These are phyloP conservation scores for Amanita exitialis DNA, from an alignment of 768 basidiomycete species.

Conservation along the genomic window DNA sequence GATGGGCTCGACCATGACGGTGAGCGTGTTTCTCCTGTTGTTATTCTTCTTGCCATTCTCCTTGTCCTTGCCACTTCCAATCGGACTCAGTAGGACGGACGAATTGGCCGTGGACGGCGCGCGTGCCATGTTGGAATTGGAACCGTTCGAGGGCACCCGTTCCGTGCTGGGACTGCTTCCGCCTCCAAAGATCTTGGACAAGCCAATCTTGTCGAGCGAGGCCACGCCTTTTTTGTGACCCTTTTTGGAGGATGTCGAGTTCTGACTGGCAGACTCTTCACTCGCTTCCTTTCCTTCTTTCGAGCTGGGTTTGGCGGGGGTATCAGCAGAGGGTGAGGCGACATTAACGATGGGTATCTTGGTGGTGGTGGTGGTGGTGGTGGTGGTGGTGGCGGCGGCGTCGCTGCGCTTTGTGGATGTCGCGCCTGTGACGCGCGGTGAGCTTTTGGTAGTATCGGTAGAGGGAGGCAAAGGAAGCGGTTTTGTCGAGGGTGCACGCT, in stretches of 20 bases:
- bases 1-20: constrained; percentile 78
- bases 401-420: constrained; percentile 14
- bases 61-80: constrained; percentile 9
- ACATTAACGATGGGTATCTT: constrained; percentile 26
- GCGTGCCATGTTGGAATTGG: constrained; percentile 4
- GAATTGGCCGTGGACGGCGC: constrained; percentile 9
- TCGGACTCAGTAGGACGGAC: constrained; percentile 19
- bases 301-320: constrained; percentile 17
- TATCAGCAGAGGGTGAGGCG: constrained; percentile 20
- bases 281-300: constrained; percentile 16
- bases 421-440: not conserved
- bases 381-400: too few relatives aligned
- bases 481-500: not conserved
- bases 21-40: constrained; percentile 71
- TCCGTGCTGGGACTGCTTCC: constrained; percentile 9
- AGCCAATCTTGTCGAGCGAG: constrained; percentile 71
- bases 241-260: constrained; percentile 24
- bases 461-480: not conserved
- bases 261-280: constrained; percentile 22
- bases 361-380: too few relatives aligned
- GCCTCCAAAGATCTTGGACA: constrained; percentile 65
- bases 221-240: constrained; percentile 56
- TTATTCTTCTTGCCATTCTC: constrained; percentile 34
- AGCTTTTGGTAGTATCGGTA: not conserved
- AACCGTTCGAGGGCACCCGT: constrained; percentile 1